phyloP scores from a whole-genome alignment of 306 rosid genomes.

The Erythrophleum fordii region DNA sequence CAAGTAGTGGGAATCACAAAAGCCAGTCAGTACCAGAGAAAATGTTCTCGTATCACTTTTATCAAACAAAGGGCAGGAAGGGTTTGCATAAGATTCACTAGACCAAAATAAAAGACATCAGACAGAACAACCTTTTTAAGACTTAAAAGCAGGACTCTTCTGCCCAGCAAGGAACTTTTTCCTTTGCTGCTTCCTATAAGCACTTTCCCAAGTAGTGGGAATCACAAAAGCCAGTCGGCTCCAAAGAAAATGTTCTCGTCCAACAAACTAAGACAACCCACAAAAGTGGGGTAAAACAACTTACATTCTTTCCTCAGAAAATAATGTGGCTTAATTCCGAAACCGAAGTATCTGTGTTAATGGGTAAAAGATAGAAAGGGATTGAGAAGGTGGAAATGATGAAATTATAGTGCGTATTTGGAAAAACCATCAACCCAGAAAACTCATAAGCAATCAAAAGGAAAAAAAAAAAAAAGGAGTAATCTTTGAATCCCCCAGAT shows the following conservation, averaged over 20 bases:
- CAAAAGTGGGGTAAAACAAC: slow-evolving; percentile 3
- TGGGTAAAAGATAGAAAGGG: background rate
- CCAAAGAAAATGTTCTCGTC: slow-evolving; percentile 32
- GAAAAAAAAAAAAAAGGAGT: background rate
- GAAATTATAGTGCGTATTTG: background rate
- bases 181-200: slow-evolving; percentile 38
- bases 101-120: slow-evolving; percentile 36
- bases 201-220: slow-evolving; percentile 40
- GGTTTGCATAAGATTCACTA: slow-evolving; percentile 47
- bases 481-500: slow-evolving; percentile 28
- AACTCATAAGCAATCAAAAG: background rate
- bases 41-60: slow-evolving; percentile 32
- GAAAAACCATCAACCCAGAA: slow-evolving; percentile 15
- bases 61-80: slow-evolving; percentile 46
- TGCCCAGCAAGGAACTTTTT: slow-evolving; percentile 43
- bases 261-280: slow-evolving; percentile 16
- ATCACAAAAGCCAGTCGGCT: slow-evolving; percentile 48
- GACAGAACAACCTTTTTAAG: slow-evolving; percentile 36
- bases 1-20: slow-evolving; percentile 44
- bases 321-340: background rate
- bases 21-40: slow-evolving; percentile 28
- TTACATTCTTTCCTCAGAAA: background rate
- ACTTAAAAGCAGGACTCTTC: slow-evolving; percentile 58
- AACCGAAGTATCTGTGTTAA: background rate
- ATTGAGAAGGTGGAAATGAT: slow-evolving; percentile 7